A percentile compares a stretch with the other conserved stretches of the same genome.
Conservation (phyloP, 345 rosid genomes). For the Toxicodendron radicans region DNA sequence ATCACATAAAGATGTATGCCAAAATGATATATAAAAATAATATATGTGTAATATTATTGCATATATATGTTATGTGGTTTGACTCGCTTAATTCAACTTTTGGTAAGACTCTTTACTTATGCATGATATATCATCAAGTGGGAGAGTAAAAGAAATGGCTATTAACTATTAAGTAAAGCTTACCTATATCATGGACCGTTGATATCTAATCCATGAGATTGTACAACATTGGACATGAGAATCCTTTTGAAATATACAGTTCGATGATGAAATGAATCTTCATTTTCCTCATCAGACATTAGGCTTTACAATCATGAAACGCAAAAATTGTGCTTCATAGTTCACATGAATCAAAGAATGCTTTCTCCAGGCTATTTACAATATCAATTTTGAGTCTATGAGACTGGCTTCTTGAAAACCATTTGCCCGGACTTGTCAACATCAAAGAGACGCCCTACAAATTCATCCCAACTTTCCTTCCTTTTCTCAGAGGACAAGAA, state of each 20-base stretch:
- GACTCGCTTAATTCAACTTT: no score
- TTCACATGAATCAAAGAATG: constrained; percentile 22
- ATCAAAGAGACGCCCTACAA: constrained; percentile 50
- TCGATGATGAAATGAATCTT: not conserved
- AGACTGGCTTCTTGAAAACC: constrained; percentile 39
- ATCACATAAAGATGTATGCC: no score
- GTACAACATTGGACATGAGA: not conserved
- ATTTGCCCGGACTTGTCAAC: constrained; percentile 53
- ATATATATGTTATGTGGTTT: no score
- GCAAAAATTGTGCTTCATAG: not conserved
- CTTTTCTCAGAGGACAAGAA: constrained; percentile 41
- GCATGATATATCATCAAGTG: no score
- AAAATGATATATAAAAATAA: no score
- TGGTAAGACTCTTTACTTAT: no score
- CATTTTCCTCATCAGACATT: not conserved
- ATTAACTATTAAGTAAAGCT: no score
- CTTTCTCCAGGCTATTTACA: not conserved
- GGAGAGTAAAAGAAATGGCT: no score
- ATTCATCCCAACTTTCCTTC: constrained; percentile 56
- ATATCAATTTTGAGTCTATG: constrained; percentile 3
- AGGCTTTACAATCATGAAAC: not conserved
- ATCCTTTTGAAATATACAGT: not conserved
- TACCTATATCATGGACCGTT: no score
- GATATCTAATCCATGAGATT: no score
- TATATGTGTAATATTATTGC: no score